These are phyloP conservation scores for Petrea volubilis DNA, from an alignment of 257 asterid species.

Conservation along the genomic window DNA sequence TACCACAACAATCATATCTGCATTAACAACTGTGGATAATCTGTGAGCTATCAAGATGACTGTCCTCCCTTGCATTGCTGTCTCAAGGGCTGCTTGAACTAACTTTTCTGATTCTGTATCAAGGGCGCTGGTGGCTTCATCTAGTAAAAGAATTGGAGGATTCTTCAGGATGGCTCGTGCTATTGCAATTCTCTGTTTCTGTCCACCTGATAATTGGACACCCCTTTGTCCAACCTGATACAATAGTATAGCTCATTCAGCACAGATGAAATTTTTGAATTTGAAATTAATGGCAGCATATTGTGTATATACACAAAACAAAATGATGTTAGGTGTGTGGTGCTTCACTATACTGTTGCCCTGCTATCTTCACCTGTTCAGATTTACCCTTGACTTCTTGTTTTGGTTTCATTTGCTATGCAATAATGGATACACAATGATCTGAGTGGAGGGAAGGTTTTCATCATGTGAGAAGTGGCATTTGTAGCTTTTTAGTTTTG, in stretches of 20 bases:
- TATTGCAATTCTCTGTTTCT: constrained; percentile 88
- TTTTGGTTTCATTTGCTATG: not conserved
- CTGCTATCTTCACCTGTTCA: not conserved
- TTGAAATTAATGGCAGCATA: not conserved
- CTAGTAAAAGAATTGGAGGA: constrained; percentile 80
- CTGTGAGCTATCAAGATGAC: constrained; percentile 84
- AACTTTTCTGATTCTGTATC: constrained; percentile 86
- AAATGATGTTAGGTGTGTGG: not conserved
- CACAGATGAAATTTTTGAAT: not conserved
- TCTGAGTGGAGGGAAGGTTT: constrained; percentile 5
- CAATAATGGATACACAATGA: not conserved
- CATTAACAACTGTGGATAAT: constrained; percentile 74
- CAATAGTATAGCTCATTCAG: constrained; percentile 27
- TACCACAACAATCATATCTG: constrained; percentile 66
- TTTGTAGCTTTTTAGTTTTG: not conserved
- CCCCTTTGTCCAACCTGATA: constrained; percentile 80
- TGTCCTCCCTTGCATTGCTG: constrained; percentile 75
- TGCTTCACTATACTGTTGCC: not conserved
- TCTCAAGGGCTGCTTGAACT: constrained; percentile 83
- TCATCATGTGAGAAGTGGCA: not conserved
- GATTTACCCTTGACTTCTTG: not conserved
- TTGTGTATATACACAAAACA: not conserved
- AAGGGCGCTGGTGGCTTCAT: constrained; percentile 93
- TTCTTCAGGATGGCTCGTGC: constrained; percentile 79
- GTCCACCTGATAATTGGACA: constrained; percentile 91